Conservation (phyloP, 495 filamentous ascomycete species). For the Glutinoglossum americanum region DNA sequence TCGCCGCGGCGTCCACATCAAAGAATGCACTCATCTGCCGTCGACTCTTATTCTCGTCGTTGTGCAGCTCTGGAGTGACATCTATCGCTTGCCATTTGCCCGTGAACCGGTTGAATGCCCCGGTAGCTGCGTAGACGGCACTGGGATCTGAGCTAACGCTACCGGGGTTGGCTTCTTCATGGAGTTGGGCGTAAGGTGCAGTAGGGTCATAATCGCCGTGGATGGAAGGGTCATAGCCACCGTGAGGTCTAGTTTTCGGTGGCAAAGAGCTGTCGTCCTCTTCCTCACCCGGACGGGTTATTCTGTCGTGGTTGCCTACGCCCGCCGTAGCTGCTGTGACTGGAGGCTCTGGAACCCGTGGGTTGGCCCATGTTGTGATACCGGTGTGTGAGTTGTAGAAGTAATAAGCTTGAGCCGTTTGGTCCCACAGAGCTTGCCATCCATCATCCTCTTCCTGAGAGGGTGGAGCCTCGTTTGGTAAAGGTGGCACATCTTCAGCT, state of each 20-base stretch:
- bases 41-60: constrained; percentile 70
- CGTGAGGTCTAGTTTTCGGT: constrained; percentile 17
- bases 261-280: constrained; percentile 5
- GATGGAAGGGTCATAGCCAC: constrained; percentile 85
- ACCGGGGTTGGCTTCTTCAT: constrained; percentile 15
- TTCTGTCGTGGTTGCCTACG: constrained; percentile 13
- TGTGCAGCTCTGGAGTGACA: constrained; percentile 50
- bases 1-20: constrained; percentile 93
- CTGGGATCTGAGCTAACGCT: constrained; percentile 14
- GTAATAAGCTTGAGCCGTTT: constrained; percentile 47
- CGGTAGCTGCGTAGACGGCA: constrained; percentile 39
- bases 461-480: constrained; percentile 22
- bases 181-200: constrained; percentile 63
- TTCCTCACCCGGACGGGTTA: constrained; percentile 6
- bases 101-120: constrained; percentile 79
- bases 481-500: constrained; percentile 11
- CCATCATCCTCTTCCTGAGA: constrained; percentile 46
- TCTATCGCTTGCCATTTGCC: constrained; percentile 53
- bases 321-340: constrained; percentile 13
- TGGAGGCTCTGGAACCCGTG: constrained; percentile 38
- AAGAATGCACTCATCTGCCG: constrained; percentile 91
- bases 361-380: constrained; percentile 73
- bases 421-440: constrained; percentile 75
- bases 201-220: constrained; percentile 91
- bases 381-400: constrained; percentile 75